Percentiles rank a stretch among this genome's conserved stretches.
These are phyloP conservation scores for Oryza meyeriana DNA, from an alignment of 176 grass and related monocot genomes.

Conservation along the genomic window DNA sequence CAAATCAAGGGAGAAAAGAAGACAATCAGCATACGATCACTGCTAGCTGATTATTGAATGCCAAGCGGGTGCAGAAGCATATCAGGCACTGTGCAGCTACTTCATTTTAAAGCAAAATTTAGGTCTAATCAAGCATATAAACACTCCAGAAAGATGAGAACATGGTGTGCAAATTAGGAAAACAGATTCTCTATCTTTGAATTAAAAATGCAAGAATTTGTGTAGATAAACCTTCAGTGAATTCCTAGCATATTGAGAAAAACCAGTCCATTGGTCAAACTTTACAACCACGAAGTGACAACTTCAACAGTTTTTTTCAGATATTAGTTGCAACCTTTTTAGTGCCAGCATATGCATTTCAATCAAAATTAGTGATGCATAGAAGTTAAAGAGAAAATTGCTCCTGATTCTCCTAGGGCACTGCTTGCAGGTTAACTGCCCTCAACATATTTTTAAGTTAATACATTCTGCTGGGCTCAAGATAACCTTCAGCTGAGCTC, in stretches of 20 bases:
- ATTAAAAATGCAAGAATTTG: background rate
- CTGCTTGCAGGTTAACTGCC: too few relatives aligned
- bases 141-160: constrained; percentile 23
- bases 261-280: background rate
- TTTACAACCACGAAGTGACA: background rate
- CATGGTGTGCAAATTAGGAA: background rate
- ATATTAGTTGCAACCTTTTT: background rate
- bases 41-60: background rate
- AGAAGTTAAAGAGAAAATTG: background rate
- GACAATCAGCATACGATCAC: background rate
- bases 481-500: too few relatives aligned
- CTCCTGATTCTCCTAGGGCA: too few relatives aligned
- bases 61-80: background rate
- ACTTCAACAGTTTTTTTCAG: background rate
- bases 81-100: background rate
- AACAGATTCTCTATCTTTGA: background rate
- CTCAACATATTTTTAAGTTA: too few relatives aligned
- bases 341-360: background rate
- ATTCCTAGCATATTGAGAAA: background rate
- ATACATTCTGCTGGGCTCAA: too few relatives aligned
- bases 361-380: background rate
- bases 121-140: background rate
- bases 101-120: constrained; percentile 12
- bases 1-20: background rate
- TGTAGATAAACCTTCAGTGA: background rate